Percentiles rank a stretch among this genome's conserved stretches.
These are phyloP conservation scores for Fusarium abutilonis DNA, from an alignment of 2,329 filamentous ascomycete genomes.

Conservation along the genomic window DNA sequence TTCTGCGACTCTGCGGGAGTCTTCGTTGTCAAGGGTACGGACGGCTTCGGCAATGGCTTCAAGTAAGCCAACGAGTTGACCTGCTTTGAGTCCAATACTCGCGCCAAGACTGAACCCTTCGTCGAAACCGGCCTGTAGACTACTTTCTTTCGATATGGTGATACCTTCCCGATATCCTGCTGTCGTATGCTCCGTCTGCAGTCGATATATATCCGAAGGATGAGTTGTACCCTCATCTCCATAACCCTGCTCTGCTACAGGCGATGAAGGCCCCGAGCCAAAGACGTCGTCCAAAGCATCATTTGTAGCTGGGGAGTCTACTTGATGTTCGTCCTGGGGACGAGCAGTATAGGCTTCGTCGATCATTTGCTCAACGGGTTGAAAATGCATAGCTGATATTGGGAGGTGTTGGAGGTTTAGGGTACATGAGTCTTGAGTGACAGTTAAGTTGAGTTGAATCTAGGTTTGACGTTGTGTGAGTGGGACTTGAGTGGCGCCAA, in stretches of 20 bases:
- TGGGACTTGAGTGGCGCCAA: conserved; percentile 17
- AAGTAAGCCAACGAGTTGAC: conserved; percentile 78
- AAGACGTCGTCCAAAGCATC: conserved; percentile 53
- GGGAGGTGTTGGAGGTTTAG: conserved; percentile 14
- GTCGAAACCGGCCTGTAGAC: conserved; percentile 89
- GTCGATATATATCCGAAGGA: conserved; percentile 74
- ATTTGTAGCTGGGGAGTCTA: conserved; percentile 21
- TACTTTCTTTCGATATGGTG: conserved; percentile 75
- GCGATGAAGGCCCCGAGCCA: conserved; percentile 44
- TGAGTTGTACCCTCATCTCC: conserved; percentile 46
- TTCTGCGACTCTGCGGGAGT: not conserved
- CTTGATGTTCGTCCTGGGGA: conserved; percentile 28
- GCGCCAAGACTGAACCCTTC: conserved; percentile 88
- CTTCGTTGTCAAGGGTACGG: conserved; percentile 41
- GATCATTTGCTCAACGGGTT: conserved; percentile 45
- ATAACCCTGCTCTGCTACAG: conserved; percentile 20
- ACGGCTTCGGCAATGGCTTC: conserved; percentile 73
- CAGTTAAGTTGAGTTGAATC: not conserved
- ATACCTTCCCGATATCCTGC: conserved; percentile 93
- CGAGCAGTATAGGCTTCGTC: conserved; percentile 45
- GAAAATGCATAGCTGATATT: conserved; percentile 48
- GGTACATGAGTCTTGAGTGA: conserved; percentile 6
- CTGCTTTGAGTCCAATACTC: conserved; percentile 77
- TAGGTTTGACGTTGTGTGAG: conserved; percentile 12
- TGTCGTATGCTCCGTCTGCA: conserved; percentile 80